A percentile compares a stretch with the other conserved stretches of the same genome.
These are phyloP conservation scores for Aspergillus sp. DNA, from an alignment of 2,329 filamentous ascomycete genomes.

Conservation along the genomic window DNA sequence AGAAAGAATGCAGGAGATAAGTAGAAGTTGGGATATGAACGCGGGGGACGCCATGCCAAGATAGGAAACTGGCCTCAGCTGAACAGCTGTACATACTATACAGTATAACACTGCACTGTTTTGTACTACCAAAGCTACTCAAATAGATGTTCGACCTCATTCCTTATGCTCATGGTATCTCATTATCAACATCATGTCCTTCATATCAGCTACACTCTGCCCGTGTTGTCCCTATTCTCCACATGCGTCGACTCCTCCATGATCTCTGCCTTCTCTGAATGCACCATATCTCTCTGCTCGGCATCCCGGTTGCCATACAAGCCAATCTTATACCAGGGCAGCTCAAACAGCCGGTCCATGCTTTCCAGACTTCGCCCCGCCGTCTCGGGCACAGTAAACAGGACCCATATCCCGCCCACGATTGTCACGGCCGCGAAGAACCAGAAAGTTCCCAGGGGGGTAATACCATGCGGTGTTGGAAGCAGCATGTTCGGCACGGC, in stretches of 20 bases:
- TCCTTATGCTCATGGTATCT: not conserved
- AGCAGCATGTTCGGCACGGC: slow-evolving; percentile 71
- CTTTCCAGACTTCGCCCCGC: slow-evolving; percentile 50
- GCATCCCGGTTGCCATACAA: slow-evolving; percentile 28
- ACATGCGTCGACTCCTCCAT: slow-evolving; percentile 9
- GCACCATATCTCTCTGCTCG: slow-evolving; percentile 18
- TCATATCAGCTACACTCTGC: not conserved
- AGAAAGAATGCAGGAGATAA: not conserved
- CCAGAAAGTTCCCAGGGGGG: slow-evolving; percentile 64
- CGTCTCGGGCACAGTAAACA: slow-evolving; percentile 66
- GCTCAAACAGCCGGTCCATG: slow-evolving; percentile 64
- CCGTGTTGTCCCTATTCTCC: slow-evolving; percentile 5
- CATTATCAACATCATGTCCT: not conserved
- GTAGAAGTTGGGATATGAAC: not conserved
- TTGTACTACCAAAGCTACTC: not conserved
- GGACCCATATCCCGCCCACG: slow-evolving; percentile 63
- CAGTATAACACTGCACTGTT: not conserved
- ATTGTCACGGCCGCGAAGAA: slow-evolving; percentile 65
- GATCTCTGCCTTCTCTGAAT: slow-evolving; percentile 19
- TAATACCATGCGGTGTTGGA: slow-evolving; percentile 31
- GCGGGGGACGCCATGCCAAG: not conserved
- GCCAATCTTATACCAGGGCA: slow-evolving; percentile 71
- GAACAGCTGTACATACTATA: not conserved
- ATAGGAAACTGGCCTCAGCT: not conserved
- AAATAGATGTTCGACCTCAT: not conserved